A percentile compares a stretch with the other conserved stretches of the same genome.
Conservation (phyloP, 306 rosid genomes). For the Lathyrus sativus region DNA sequence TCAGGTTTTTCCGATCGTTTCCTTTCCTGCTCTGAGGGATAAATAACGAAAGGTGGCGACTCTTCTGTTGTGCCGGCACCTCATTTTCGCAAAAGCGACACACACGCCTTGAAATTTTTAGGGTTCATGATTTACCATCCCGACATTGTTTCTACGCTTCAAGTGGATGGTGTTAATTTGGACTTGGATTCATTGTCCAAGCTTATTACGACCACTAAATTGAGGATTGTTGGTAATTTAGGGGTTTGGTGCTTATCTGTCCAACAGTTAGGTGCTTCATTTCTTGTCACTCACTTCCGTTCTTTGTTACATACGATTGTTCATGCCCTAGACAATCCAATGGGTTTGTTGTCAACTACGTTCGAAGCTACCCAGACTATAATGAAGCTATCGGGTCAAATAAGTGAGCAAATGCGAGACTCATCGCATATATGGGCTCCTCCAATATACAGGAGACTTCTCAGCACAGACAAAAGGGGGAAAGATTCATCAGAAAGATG, state of each 20-base stretch:
- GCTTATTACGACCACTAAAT: constrained; percentile 64
- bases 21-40: no score
- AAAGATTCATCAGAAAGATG: constrained; percentile 85
- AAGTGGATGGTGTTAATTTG: constrained; percentile 56
- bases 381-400: constrained; percentile 56
- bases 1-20: no score
- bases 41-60: no score
- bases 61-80: no score
- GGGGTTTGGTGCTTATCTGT: constrained; percentile 88
- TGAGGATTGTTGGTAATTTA: constrained; percentile 78
- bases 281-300: constrained; percentile 52
- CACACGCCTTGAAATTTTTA: constrained; percentile 83
- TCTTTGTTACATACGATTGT: constrained; percentile 61
- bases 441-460: constrained; percentile 77
- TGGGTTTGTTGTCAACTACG: constrained; percentile 85
- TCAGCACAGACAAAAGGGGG: constrained; percentile 78
- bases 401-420: constrained; percentile 64
- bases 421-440: constrained; percentile 79
- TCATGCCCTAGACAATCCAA: constrained; percentile 81
- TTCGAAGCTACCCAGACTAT: constrained; percentile 88
- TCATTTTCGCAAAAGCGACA: no score
- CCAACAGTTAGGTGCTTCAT: constrained; percentile 56
- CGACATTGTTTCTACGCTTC: constrained; percentile 47
- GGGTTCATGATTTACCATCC: constrained; percentile 87
- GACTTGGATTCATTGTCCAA: constrained; percentile 56